These are phyloP conservation scores for Helotiales sp. DNA, from an alignment of 2,329 filamentous ascomycete species.

Conservation along the genomic window DNA sequence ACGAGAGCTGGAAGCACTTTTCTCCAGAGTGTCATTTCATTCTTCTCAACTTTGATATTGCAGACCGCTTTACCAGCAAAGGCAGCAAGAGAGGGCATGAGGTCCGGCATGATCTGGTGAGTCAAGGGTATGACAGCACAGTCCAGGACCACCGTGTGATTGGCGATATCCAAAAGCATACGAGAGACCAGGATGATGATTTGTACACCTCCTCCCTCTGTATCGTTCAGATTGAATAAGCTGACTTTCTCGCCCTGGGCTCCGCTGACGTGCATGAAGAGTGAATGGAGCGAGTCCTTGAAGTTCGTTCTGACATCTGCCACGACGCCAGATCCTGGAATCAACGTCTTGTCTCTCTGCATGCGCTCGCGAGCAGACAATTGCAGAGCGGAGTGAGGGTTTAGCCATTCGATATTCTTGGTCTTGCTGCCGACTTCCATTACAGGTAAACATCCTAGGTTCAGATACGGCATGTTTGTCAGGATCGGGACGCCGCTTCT, in stretches of 20 bases:
- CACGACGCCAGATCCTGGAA: neutral
- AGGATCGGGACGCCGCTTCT: neutral
- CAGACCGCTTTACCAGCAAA: neutral
- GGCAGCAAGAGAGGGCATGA: neutral
- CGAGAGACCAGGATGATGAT: constrained; percentile 3
- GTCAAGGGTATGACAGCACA: constrained; percentile 13
- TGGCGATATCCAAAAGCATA: constrained; percentile 15
- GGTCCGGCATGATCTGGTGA: neutral
- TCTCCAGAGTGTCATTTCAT: constrained; percentile 17
- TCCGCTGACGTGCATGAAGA: constrained; percentile 13
- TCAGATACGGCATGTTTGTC: constrained; percentile 17
- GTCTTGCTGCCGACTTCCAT: constrained; percentile 8
- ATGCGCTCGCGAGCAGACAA: constrained; percentile 1
- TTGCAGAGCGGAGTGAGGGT: neutral
- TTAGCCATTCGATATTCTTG: constrained; percentile 7
- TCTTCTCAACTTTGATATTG: constrained; percentile 3
- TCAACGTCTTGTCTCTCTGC: neutral
- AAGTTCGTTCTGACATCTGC: constrained; percentile 1
- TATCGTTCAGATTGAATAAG: neutral
- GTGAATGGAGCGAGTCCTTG: constrained; percentile 9
- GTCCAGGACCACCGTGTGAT: constrained; percentile 25
- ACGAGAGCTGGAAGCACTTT: constrained; percentile 14
- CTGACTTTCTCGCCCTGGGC: neutral
- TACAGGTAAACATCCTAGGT: constrained; percentile 9
- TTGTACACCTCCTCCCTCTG: neutral